These are phyloP conservation scores for Cladophialophora psammophila DNA, from an alignment of 2,329 filamentous ascomycete genomes.

Conservation along the genomic window DNA sequence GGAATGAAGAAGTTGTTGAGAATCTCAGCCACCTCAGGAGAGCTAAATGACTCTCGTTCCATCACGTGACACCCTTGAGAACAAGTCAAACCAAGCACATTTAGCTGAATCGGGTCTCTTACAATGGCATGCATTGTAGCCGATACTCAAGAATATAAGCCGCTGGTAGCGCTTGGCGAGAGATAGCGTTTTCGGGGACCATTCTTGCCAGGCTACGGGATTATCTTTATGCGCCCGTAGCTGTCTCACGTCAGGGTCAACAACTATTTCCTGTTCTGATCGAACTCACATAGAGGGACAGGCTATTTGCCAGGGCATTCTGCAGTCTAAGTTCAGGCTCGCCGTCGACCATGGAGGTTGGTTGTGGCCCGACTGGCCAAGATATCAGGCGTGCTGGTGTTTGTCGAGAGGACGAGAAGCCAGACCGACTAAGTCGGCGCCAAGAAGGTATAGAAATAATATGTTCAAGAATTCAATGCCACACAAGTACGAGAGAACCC, in stretches of 20 bases:
- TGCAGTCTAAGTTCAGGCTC: conserved; percentile 31
- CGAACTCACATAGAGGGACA: conserved; percentile 68
- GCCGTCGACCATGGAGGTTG: conserved; percentile 29
- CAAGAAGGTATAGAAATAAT: neutral
- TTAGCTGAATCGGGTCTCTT: conserved; percentile 46
- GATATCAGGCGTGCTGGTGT: neutral
- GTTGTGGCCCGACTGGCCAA: conserved; percentile 3
- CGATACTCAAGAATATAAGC: conserved; percentile 90
- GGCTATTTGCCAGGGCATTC: conserved; percentile 51
- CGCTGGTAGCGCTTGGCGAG: conserved; percentile 83
- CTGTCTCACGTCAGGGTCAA: conserved; percentile 45
- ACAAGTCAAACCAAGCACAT: conserved; percentile 13
- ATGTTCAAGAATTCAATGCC: neutral
- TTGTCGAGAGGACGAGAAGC: neutral
- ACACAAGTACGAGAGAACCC: no score
- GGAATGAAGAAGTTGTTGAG: conserved; percentile 90
- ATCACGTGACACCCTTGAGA: conserved; percentile 82
- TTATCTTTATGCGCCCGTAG: conserved; percentile 79
- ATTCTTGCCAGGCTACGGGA: conserved; percentile 89
- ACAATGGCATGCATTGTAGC: conserved; percentile 96
- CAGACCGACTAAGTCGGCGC: neutral
- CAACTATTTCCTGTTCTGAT: neutral
- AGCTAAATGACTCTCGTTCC: conserved; percentile 88
- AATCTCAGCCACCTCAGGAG: conserved; percentile 77
- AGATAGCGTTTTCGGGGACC: conserved; percentile 77